These are phyloP conservation scores for Eimeria praecox DNA, from an alignment of 169 alveolate species.

Conservation along the genomic window DNA sequence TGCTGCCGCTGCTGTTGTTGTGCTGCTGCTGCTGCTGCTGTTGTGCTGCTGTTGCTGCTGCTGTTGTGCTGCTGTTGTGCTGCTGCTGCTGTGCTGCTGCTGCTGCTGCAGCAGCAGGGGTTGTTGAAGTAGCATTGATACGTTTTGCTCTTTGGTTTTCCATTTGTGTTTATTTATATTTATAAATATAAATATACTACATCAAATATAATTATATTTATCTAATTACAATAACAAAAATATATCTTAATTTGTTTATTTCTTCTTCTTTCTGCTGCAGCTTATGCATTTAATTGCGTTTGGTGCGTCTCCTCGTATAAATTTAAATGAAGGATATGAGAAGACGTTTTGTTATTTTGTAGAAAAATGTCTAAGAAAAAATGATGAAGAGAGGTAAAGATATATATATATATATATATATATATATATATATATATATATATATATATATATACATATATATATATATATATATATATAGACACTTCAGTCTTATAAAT, in stretches of 20 bases:
- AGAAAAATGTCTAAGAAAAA: conserved; percentile 88
- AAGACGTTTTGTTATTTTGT: conserved; percentile 89
- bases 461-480: not conserved
- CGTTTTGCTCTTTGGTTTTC: too few species aligned
- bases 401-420: too few species aligned
- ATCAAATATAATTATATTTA: too few species aligned
- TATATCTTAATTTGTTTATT: not conserved
- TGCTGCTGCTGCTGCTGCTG: too few species aligned
- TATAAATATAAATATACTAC: too few species aligned
- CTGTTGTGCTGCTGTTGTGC: too few species aligned
- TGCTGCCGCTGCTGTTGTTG: too few species aligned
- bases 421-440: not conserved
- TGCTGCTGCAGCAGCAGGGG: not conserved
- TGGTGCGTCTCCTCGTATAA: conserved; percentile 86
- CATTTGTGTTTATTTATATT: too few species aligned
- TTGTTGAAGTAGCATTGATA: not conserved
- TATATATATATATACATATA: not conserved
- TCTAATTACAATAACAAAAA: too few species aligned
- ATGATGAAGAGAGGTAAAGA: conserved; percentile 86
- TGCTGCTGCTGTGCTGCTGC: not conserved
- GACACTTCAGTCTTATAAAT: not conserved
- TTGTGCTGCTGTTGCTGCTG: too few species aligned
- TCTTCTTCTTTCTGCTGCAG: conserved; percentile 35
- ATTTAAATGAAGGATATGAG: conserved; percentile 87
- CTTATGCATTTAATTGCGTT: conserved; percentile 86